These are phyloP conservation scores for Nelumbo lutea DNA, from an alignment of 164 flowering plant species.

Conservation along the genomic window DNA sequence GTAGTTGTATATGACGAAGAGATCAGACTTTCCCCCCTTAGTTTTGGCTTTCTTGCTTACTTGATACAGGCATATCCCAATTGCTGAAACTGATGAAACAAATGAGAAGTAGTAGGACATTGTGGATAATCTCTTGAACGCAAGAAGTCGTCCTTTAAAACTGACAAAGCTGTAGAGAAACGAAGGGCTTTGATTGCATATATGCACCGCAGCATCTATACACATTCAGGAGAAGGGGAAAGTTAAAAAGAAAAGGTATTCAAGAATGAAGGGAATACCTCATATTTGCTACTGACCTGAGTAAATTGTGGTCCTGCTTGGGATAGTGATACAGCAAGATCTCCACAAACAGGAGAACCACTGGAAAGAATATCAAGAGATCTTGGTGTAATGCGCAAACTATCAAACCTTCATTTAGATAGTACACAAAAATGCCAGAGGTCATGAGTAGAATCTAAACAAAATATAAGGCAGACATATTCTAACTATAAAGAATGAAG, in stretches of 20 bases:
- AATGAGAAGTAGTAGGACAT: conserved; percentile 93
- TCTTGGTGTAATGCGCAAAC: conserved; percentile 94
- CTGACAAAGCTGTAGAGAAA: conserved; percentile 92
- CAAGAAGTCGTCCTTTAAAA: conserved; percentile 86
- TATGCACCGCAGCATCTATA: conserved; percentile 78
- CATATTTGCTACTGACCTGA: conserved; percentile 47
- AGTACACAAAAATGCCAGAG: conserved; percentile 16
- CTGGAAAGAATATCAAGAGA: conserved; percentile 93
- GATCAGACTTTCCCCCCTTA: no score
- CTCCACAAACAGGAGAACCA: conserved; percentile 98
- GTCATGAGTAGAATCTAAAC: not conserved
- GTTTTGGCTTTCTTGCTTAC: no score
- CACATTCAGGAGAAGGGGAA: conserved; percentile 12
- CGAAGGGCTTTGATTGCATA: conserved; percentile 95
- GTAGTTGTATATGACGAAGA: no score
- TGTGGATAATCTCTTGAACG: conserved; percentile 99
- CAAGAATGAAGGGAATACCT: not conserved
- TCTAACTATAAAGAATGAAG: not conserved
- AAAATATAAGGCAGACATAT: conserved; percentile 3
- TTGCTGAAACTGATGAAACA: conserved; percentile 94
- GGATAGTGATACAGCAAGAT: conserved; percentile 94
- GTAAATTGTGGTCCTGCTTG: conserved; percentile 99
- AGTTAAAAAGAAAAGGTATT: conserved; percentile 4
- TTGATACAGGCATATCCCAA: conserved; percentile 96
- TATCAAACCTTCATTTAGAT: conserved; percentile 73